These are phyloP conservation scores for Xylaria sp. DNA, from an alignment of 2,329 filamentous ascomycete species.

Conservation along the genomic window DNA sequence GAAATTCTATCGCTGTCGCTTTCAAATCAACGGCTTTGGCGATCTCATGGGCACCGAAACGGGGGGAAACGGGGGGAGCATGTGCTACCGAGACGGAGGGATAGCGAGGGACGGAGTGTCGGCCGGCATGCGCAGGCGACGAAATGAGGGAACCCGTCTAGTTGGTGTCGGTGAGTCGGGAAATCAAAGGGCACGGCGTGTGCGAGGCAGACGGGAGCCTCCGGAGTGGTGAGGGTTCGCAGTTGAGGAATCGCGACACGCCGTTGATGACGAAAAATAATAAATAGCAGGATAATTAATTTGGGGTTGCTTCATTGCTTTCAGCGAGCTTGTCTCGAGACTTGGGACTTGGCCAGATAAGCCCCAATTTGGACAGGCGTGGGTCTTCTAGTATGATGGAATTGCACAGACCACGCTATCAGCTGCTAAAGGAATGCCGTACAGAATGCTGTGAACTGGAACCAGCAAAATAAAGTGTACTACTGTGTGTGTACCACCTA, in stretches of 20 bases:
- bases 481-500: not conserved
- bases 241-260: conserved; percentile 24
- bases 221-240: conserved; percentile 6
- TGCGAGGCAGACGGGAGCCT: conserved; percentile 6
- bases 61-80: conserved; percentile 22
- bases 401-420: conserved; percentile 18
- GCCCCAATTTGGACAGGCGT: conserved; percentile 31
- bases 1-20: conserved; percentile 31
- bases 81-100: conserved; percentile 27
- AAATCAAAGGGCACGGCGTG: conserved; percentile 13
- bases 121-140: conserved; percentile 43
- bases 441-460: not conserved
- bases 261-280: conserved; percentile 22
- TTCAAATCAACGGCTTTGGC: conserved; percentile 27
- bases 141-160: conserved; percentile 16
- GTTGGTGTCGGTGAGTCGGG: not conserved
- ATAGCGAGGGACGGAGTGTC: conserved; percentile 32
- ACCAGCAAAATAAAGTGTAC: not conserved
- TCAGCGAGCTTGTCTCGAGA: conserved; percentile 22
- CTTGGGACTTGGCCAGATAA: conserved; percentile 40
- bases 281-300: conserved; percentile 13
- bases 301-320: not conserved
- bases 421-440: not conserved
- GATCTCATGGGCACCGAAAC: conserved; percentile 26
- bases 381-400: conserved; percentile 2